Evolutionary conservation across 2,329 filamentous ascomycete genomes (phyloP).

Genomic region (Fusarium pilosicola): DNA sequence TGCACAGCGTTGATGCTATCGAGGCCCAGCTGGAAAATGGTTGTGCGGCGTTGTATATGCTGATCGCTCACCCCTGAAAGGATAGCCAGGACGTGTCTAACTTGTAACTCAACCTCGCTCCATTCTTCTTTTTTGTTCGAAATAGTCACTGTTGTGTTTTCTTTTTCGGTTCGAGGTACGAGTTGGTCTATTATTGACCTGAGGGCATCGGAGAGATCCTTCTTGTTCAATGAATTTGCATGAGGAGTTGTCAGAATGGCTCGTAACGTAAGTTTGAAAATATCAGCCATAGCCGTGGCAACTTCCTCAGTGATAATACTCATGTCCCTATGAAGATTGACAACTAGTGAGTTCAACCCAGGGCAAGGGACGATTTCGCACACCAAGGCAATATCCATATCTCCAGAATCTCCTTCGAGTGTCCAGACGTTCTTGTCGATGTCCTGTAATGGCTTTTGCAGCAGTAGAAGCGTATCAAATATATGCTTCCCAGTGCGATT

Average conservation of each 20-base stretch:
- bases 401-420: constrained; percentile 64
- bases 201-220: constrained; percentile 38
- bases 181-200: constrained; percentile 35
- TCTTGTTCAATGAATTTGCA: constrained; percentile 29
- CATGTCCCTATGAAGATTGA: constrained; percentile 72
- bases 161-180: constrained; percentile 30
- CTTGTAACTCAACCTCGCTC: constrained; percentile 60
- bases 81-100: constrained; percentile 66
- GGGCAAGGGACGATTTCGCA: constrained; percentile 75
- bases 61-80: constrained; percentile 64
- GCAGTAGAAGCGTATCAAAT: constrained; percentile 83
- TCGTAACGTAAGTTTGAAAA: constrained; percentile 47
- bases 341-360: constrained; percentile 60
- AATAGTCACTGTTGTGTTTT: constrained; percentile 2
- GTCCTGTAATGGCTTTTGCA: constrained; percentile 73
- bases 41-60: constrained; percentile 68
- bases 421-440: constrained; percentile 67
- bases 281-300: constrained; percentile 43
- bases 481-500: constrained; percentile 61
- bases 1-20: constrained; percentile 92
- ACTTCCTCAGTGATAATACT: constrained; percentile 48
- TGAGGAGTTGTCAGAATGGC: constrained; percentile 44
- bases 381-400: constrained; percentile 81
- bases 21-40: constrained; percentile 87
- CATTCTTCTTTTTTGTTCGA: constrained; percentile 51